Evolutionary conservation across 176 grass and related monocot species (phyloP).

Genomic region (Microstegium vimineum): DNA sequence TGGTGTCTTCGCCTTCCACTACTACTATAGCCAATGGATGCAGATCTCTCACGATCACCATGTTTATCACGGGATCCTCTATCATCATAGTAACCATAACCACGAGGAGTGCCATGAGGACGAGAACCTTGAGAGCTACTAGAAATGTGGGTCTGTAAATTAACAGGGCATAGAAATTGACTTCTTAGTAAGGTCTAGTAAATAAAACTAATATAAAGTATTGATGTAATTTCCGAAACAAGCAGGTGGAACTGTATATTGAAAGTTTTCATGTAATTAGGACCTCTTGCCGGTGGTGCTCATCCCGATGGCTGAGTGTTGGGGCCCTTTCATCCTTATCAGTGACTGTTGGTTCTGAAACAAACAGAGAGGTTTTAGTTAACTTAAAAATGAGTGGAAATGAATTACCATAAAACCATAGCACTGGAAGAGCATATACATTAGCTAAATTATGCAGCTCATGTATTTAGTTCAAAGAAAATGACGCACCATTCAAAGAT

Average conservation of each 20-base stretch:
- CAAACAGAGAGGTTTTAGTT: conserved; percentile 1
- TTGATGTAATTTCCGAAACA: conserved; percentile 20
- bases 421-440: not conserved
- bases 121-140: conserved; percentile 53
- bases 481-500: conserved; percentile 35
- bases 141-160: conserved; percentile 46
- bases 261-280: not conserved
- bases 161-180: conserved; percentile 17
- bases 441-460: not conserved
- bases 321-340: conserved; percentile 25
- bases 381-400: not conserved
- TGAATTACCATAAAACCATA: conserved; percentile 5
- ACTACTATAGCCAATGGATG: conserved; percentile 33
- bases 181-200: conserved; percentile 2
- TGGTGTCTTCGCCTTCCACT: conserved; percentile 53
- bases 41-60: conserved; percentile 38
- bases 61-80: conserved; percentile 27
- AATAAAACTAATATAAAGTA: conserved; percentile 11
- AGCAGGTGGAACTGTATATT: conserved; percentile 14
- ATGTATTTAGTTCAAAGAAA: conserved; percentile 8
- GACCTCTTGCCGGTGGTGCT: conserved; percentile 44
- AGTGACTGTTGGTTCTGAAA: conserved; percentile 50
- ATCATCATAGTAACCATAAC: conserved; percentile 33
- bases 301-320: conserved; percentile 33
- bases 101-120: conserved; percentile 35